Conservation (phyloP, 305 asterid genomes). For the Fraxinus latifolia region DNA sequence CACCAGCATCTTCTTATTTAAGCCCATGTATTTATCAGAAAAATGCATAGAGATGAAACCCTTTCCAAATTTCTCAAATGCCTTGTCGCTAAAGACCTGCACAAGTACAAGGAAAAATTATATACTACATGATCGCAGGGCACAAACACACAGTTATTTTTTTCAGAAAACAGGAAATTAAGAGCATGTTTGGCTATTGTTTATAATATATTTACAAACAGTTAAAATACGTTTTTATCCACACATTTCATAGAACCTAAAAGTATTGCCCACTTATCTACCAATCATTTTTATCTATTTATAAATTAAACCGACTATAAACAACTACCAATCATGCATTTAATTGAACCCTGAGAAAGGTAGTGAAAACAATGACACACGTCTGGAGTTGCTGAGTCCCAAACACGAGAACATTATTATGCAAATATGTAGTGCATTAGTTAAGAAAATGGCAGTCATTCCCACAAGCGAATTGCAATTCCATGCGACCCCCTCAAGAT, state of each 20-base stretch:
- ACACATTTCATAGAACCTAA: neutral
- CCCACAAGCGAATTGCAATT: neutral
- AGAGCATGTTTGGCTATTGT: neutral
- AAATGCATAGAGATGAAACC: slow-evolving; percentile 93
- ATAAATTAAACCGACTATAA: neutral
- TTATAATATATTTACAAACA: neutral
- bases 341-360: neutral
- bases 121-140: slow-evolving; percentile 11
- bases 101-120: slow-evolving; percentile 27
- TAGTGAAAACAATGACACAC: slow-evolving; percentile 13
- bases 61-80: slow-evolving; percentile 78
- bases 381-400: slow-evolving; percentile 1
- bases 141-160: neutral
- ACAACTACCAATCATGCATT: neutral
- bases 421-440: neutral
- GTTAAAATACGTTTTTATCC: neutral
- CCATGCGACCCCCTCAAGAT: neutral
- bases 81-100: slow-evolving; percentile 90
- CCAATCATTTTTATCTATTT: neutral
- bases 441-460: neutral
- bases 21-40: slow-evolving; percentile 77
- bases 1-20: slow-evolving; percentile 77
- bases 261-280: neutral
- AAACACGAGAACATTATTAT: slow-evolving; percentile 3
- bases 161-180: neutral